Evolutionary conservation across 2,329 filamentous ascomycete genomes (phyloP).

Genomic region (Aspergillus puulaauensis): DNA sequence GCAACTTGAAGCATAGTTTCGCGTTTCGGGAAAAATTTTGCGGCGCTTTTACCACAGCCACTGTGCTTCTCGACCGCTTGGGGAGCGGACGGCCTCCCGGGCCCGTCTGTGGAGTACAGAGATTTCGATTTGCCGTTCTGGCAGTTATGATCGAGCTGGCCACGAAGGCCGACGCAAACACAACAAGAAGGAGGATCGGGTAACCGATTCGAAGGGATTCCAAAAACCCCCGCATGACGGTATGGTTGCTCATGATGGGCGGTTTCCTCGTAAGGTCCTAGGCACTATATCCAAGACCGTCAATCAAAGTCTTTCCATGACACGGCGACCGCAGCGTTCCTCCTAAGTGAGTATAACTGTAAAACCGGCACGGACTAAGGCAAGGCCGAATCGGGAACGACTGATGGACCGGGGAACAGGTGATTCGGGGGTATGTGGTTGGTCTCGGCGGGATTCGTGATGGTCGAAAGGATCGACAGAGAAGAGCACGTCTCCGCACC

Average conservation of each 20-base stretch:
- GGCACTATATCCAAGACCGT: constrained; percentile 13
- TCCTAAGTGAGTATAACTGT: constrained; percentile 5
- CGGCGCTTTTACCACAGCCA: constrained; percentile 48
- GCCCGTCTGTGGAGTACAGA: constrained; percentile 60
- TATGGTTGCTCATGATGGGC: constrained; percentile 36
- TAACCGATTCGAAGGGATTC: constrained; percentile 57
- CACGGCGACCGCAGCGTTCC: constrained; percentile 21
- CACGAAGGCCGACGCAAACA: constrained; percentile 65
- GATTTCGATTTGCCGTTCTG: constrained; percentile 46
- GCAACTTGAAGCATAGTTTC: constrained; percentile 72
- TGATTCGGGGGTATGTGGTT: constrained; percentile 3
- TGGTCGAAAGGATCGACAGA: constrained; percentile 16
- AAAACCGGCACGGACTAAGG: neutral
- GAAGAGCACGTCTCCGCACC: constrained; percentile 13
- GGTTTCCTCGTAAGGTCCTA: constrained; percentile 21
- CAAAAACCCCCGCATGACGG: constrained; percentile 45
- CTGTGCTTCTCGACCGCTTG: constrained; percentile 55
- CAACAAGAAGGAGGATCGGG: constrained; percentile 62
- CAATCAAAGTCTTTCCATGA: constrained; percentile 35
- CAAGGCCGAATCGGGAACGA: constrained; percentile 10
- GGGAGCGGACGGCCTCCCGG: constrained; percentile 87
- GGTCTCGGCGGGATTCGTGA: constrained; percentile 10
- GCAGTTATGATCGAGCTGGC: constrained; percentile 59
- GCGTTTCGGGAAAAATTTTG: constrained; percentile 64
- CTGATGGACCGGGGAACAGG: constrained; percentile 5